Percentiles rank a stretch among this genome's conserved stretches.
Conservation (phyloP, 495 filamentous ascomycete species). For the Trichocladium uniseriatum region DNA sequence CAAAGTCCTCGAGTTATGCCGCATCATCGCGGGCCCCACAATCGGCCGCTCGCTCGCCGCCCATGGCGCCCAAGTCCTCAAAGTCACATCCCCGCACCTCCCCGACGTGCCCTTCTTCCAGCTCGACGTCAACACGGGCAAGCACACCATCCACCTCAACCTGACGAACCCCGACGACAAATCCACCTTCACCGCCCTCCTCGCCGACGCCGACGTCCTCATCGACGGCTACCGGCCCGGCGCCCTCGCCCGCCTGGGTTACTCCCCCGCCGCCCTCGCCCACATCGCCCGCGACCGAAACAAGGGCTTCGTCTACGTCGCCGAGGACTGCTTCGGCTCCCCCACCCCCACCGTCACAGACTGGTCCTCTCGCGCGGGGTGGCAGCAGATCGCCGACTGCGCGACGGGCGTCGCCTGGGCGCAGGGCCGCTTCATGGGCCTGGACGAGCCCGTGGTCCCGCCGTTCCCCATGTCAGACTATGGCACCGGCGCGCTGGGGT, state of each 20-base stretch:
- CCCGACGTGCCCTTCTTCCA: constrained; percentile 74
- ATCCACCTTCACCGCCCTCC: constrained; percentile 47
- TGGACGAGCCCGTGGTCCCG: constrained; percentile 60
- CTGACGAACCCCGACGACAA: constrained; percentile 44
- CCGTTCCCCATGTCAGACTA: constrained; percentile 80
- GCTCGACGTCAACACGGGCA: constrained; percentile 69
- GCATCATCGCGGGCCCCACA: constrained; percentile 53
- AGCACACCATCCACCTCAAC: constrained; percentile 45
- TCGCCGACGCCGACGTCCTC: constrained; percentile 50
- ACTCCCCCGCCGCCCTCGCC: constrained; percentile 44
- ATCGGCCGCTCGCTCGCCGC: constrained; percentile 57
- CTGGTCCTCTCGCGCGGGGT: constrained; percentile 43
- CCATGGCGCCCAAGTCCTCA: constrained; percentile 60
- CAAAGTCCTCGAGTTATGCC: constrained; percentile 60
- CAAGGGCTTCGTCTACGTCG: constrained; percentile 58
- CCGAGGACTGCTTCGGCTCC: constrained; percentile 63
- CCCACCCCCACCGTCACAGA: constrained; percentile 23
- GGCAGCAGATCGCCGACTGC: constrained; percentile 53
- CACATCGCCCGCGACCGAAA: constrained; percentile 42
- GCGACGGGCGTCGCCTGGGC: constrained; percentile 58
- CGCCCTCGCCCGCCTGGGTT: constrained; percentile 55
- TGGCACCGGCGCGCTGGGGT: constrained; percentile 58
- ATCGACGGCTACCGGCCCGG: constrained; percentile 64
- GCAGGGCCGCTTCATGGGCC: constrained; percentile 64
- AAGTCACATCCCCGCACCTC: constrained; percentile 58